phyloP scores from a whole-genome alignment of 495 filamentous ascomycete species.

The Entonaema liquescens region DNA sequence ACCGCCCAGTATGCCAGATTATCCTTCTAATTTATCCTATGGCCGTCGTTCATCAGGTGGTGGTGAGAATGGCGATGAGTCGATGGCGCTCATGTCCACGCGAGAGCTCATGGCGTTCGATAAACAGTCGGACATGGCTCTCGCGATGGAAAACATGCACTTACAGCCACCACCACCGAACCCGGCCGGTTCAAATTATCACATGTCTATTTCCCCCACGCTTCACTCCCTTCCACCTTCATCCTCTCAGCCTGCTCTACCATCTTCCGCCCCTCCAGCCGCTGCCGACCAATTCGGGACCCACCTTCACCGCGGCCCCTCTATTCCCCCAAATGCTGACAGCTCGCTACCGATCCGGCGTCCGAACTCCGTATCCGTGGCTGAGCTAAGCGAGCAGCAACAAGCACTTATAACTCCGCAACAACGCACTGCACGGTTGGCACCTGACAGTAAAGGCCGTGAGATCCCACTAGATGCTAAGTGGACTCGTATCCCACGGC shows the following conservation, averaged over 20 bases:
- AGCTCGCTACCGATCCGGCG: constrained; percentile 28
- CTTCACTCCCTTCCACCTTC: constrained; percentile 39
- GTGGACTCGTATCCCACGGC: constrained; percentile 75
- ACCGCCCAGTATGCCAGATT: constrained; percentile 30
- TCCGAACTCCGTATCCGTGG: constrained; percentile 1
- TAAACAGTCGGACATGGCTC: constrained; percentile 41
- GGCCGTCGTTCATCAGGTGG: constrained; percentile 48
- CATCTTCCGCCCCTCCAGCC: constrained; percentile 15
- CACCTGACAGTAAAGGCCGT: constrained; percentile 61
- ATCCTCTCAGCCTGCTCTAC: constrained; percentile 39
- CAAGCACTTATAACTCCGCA: constrained; percentile 7
- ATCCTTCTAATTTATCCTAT: constrained; percentile 45
- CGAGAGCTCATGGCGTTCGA: constrained; percentile 55
- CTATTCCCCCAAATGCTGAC: constrained; percentile 33
- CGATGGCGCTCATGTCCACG: constrained; percentile 56
- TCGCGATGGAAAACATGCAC: constrained; percentile 46
- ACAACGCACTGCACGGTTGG: constrained; percentile 43
- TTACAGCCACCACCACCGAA: constrained; percentile 37
- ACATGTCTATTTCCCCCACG: constrained; percentile 24
- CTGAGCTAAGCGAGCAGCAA: constrained; percentile 22
- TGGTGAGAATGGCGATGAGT: constrained; percentile 42
- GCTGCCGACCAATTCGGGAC: constrained; percentile 21
- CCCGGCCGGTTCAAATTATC: constrained; percentile 35
- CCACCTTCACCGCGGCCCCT: constrained; percentile 47
- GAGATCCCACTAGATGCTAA: constrained; percentile 72